Base-by-base conservation (phyloP, 2,329 filamentous ascomycete species). In the Trichoderma sp. region DNA sequence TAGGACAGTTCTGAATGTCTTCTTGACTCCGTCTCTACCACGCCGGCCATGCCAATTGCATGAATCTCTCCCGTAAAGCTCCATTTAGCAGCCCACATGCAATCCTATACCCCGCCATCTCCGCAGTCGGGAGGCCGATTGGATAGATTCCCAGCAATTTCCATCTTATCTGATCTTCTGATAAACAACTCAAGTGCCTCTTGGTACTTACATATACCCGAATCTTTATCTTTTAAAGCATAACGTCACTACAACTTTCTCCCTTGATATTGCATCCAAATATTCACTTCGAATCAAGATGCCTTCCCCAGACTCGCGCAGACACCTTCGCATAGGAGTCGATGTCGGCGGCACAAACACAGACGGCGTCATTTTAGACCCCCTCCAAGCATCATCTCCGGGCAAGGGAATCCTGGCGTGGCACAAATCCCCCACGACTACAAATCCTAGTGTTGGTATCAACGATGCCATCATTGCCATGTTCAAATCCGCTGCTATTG, bases 341-440 rank as follows among this genome's bases (percentile, higher is more conserved):
- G 82, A 83, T 65, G 82, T 84, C 5, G 82, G 82, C 58, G 84
- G 83, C 30, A 87, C 84, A 58, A 87, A 86, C 71, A 87, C 84
- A 7, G 85, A 87, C 68, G 83, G 83, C 14, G 84, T 85, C 28
- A 76, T 86, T 21, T 77, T 87, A 18, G 82, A 86, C 69, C 83
- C 80, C 2, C 70, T 76, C 11, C 74, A 76, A 32, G 74, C 77
- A 0, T 75, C 76, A 5, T 77, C 78, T 6, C 71, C 76, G 1
- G 74, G 77, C 66, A 81, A 78, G 70, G 83, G 83, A 34, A 83
- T 86, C 60, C 64, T 85, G 1, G 83, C 84, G 10, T 84, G 81
- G 79, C 74, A 85, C 74, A 86, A 86, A 73, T 76, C 83, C 1
- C 77, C 80, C 5, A 86, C 84, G 0, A 86, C 83, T 1, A 75